Evolutionary conservation across 2,329 filamentous ascomycete species (phyloP).

Genomic region (Emergomyces orientalis): DNA sequence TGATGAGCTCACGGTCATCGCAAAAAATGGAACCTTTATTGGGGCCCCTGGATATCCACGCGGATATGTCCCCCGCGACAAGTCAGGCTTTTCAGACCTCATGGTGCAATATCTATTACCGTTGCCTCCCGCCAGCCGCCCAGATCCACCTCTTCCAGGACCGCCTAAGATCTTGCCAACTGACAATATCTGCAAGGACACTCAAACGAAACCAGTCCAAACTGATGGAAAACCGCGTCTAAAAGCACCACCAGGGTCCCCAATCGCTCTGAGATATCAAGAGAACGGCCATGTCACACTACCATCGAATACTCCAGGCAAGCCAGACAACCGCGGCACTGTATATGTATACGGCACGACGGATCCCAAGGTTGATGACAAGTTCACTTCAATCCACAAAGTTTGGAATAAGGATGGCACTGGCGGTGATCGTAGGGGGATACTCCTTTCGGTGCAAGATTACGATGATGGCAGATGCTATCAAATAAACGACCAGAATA

Average conservation of each 20-base stretch:
- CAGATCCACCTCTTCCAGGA: neutral
- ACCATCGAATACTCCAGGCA: constrained; percentile 46
- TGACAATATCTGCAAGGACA: constrained; percentile 54
- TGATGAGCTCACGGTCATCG: constrained; percentile 63
- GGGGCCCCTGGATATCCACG: constrained; percentile 66
- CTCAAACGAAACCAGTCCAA: constrained; percentile 53
- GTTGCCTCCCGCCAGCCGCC: constrained; percentile 31
- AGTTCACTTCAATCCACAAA: constrained; percentile 55
- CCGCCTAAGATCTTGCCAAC: constrained; percentile 38
- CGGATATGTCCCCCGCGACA: constrained; percentile 53
- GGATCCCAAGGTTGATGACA: constrained; percentile 50
- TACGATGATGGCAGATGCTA: constrained; percentile 91
- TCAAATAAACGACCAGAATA: constrained; percentile 55
- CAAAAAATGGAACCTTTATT: constrained; percentile 62
- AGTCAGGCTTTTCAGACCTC: constrained; percentile 48
- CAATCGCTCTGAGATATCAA: constrained; percentile 57
- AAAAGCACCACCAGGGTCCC: constrained; percentile 49
- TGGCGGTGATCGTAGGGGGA: constrained; percentile 69
- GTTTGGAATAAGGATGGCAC: constrained; percentile 70
- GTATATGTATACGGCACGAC: constrained; percentile 66
- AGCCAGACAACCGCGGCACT: constrained; percentile 58
- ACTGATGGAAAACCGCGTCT: constrained; percentile 54
- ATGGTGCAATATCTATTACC: constrained; percentile 58
- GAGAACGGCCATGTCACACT: constrained; percentile 70
- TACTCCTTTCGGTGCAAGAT: constrained; percentile 64